Evolutionary conservation across 2,329 filamentous ascomycete species (phyloP), one percentile per base, ranked within the genome.

Genomic region (Fusarium xyrophilum): DNA sequence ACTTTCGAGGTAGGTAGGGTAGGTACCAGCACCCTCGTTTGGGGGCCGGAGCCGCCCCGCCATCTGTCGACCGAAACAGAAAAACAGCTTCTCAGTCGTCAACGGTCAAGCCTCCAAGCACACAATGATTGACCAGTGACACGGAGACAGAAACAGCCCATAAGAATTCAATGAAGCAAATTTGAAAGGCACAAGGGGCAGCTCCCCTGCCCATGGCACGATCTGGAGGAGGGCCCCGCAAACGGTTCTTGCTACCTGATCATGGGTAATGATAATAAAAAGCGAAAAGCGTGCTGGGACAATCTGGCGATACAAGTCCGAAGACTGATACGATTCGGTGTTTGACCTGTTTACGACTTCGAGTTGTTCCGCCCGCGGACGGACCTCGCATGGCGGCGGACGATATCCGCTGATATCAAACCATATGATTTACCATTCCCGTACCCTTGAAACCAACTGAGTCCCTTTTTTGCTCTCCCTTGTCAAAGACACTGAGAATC

Each of bases 381-480:
- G 50, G 28, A 46, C 32, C 25, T 63, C 33, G 35, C 55, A 53
- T 54, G 47, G 35, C 60, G 60, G 65, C 42, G 33, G 60, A 51
- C 30, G 57, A 68, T 66, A 68, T 68, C 65, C 60, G 43, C 51
- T 68, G 60, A 51, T 46, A 48, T 61, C n/a, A 35, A 55, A 69
- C 67, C 67, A 69, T 63, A 69, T 69, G 67, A 69, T 69, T 63
- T 52, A 36, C 46, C 43, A 61, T 58, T 62, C 35, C 65, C 43
- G 52, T 63, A 35, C 38, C 58, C 43, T 60, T 54, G 63, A 63
- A 63, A 51, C 47, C 58, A 39, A 40, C 53, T 53, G 67, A 51
- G 42, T 21, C 55, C 47, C 53, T 56, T 51, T 43, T 47, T 35
- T 53, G 60, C 46, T 58, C 30, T 48, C 40, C 64, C 60, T 61